These are phyloP conservation scores for Pseudogymnoascus sp. DNA, from an alignment of 2,329 filamentous ascomycete species.

Conservation along the genomic window DNA sequence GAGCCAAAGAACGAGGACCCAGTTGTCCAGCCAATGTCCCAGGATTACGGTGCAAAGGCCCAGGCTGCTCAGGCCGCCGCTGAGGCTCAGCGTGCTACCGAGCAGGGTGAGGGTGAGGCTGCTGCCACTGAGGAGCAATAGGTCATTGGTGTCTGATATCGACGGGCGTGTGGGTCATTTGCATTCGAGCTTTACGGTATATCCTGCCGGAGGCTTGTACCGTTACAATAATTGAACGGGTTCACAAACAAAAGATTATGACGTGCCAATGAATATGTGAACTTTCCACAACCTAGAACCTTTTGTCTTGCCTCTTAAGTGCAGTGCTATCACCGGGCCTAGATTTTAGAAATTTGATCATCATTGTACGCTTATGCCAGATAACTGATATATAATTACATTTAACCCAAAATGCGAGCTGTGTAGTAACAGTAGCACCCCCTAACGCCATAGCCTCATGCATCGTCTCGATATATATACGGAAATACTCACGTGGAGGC, in stretches of 20 bases:
- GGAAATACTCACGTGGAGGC: conserved; percentile 2
- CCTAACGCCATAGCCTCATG: conserved; percentile 7
- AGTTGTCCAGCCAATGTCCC: conserved; percentile 88
- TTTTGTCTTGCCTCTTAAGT: background rate
- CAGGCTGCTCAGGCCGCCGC: conserved; percentile 60
- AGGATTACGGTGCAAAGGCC: conserved; percentile 97
- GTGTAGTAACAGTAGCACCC: background rate
- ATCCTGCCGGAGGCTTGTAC: conserved; percentile 26
- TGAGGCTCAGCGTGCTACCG: conserved; percentile 48
- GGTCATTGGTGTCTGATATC: conserved; percentile 19
- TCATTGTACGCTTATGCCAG: conserved; percentile 2
- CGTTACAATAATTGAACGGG: conserved; percentile 21
- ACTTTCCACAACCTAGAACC: conserved; percentile 25
- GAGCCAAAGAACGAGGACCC: conserved; percentile 99
- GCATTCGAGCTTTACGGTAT: conserved; percentile 23
- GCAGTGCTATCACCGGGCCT: background rate
- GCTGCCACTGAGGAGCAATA: conserved; percentile 32
- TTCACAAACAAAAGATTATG: conserved; percentile 15
- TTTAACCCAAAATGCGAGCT: conserved; percentile 2
- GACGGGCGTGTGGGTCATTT: conserved; percentile 27
- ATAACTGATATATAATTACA: conserved; percentile 4
- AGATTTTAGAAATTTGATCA: conserved; percentile 7
- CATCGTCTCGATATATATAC: conserved; percentile 6
- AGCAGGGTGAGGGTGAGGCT: conserved; percentile 45
- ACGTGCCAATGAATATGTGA: conserved; percentile 28